Evolutionary conservation across 2,329 filamentous ascomycete species (phyloP).

Genomic region (Pestalotiopsis fici): DNA sequence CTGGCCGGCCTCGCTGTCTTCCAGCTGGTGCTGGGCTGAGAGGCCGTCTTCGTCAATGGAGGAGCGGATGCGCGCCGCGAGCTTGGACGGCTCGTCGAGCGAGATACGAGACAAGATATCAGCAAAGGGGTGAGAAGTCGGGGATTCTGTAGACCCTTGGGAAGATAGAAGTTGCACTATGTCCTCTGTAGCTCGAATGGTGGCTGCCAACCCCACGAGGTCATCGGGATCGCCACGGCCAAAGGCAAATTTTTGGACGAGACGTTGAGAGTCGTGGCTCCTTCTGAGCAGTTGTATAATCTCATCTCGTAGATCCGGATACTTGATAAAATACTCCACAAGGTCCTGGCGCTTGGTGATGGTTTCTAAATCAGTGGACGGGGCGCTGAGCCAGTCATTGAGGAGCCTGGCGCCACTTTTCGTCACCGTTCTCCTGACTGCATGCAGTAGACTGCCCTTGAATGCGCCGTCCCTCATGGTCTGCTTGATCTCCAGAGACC

Average conservation of each 20-base stretch:
- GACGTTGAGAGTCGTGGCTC: constrained; percentile 82
- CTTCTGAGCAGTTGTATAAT: constrained; percentile 68
- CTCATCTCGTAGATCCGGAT: constrained; percentile 69
- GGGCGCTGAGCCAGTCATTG: constrained; percentile 83
- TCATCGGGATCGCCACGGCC: constrained; percentile 92
- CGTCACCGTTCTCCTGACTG: constrained; percentile 86
- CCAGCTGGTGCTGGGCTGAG: constrained; percentile 74
- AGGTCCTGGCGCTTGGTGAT: constrained; percentile 83
- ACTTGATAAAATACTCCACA: constrained; percentile 71
- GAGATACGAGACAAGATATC: constrained; percentile 53
- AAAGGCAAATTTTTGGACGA: constrained; percentile 92
- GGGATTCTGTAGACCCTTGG: background rate
- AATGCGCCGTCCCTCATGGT: constrained; percentile 80
- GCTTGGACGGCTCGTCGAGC: constrained; percentile 64
- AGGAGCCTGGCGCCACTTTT: constrained; percentile 87
- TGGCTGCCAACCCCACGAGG: constrained; percentile 78
- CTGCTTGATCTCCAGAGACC: constrained; percentile 83
- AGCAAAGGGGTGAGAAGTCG: constrained; percentile 14
- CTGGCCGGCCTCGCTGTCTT: constrained; percentile 70
- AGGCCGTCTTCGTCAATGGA: constrained; percentile 94
- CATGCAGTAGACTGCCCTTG: constrained; percentile 84
- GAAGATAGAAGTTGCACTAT: constrained; percentile 54
- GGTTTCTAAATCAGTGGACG: constrained; percentile 80
- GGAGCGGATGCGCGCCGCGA: constrained; percentile 71
- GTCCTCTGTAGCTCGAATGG: constrained; percentile 72